Evolutionary conservation across 331 rosid species (phyloP).

Genomic region (Quercus lobata): DNA sequence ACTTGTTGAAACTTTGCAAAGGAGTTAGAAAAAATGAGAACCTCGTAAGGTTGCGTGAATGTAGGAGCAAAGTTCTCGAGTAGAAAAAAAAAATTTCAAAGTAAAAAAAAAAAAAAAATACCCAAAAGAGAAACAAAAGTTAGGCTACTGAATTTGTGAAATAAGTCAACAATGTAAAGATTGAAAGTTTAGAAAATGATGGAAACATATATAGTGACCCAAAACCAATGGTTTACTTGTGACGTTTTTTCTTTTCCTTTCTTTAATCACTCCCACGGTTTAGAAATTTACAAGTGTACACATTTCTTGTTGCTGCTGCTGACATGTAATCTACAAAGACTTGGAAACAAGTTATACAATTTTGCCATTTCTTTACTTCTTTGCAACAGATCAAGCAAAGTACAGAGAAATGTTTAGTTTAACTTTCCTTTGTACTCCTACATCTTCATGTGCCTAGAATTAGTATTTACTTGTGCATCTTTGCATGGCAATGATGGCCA

Average conservation of each 20-base stretch:
- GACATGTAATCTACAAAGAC: slow-evolving; percentile 8
- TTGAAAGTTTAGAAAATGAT: not conserved
- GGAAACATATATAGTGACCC: not conserved
- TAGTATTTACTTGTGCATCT: not conserved
- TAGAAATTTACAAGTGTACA: not conserved
- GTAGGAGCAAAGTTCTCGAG: not conserved
- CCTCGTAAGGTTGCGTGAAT: slow-evolving; percentile 6
- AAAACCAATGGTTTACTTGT: not conserved
- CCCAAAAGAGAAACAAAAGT: not conserved
- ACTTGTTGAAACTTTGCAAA: not conserved
- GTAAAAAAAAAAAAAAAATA: not conserved
- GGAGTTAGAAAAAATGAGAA: not conserved
- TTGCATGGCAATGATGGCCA: too few relatives aligned
- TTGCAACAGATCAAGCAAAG: slow-evolving; percentile 15
- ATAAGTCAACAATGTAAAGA: slow-evolving; percentile 2
- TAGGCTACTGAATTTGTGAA: not conserved
- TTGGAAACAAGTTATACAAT: slow-evolving; percentile 8
- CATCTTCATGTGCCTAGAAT: not conserved
- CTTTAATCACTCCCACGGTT: not conserved
- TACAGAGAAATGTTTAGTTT: slow-evolving; percentile 12
- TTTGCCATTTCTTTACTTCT: slow-evolving; percentile 30
- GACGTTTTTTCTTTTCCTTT: not conserved
- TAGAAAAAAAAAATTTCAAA: not conserved
- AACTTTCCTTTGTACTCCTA: slow-evolving; percentile 3
- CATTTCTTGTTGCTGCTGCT: not conserved